Evolutionary conservation across 306 rosid genomes (phyloP), one percentile per base, ranked within the genome.

Genomic region (Oemleria cerasiformis): DNA sequence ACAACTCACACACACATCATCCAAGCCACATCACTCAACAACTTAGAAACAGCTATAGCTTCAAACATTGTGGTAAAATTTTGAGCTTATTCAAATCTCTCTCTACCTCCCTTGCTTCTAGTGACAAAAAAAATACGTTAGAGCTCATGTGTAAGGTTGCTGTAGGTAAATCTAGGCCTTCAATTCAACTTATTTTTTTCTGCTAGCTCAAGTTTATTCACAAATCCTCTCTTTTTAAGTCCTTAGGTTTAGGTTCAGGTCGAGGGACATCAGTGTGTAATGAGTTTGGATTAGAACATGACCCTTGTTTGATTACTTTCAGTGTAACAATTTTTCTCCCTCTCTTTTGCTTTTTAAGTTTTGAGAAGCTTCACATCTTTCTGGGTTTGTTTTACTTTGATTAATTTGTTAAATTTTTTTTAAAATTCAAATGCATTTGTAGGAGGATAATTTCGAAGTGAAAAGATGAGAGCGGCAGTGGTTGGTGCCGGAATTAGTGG

Each of bases 401-500:
- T 7, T 42, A 4, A 6, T 39, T 38, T 45, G 45, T 65, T 23
- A 20, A 44, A n/a, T 16, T 20, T 21, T 65, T 49, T 42, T 4
- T n/a, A 12, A 58, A 5, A 41, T 36, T 38, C n/a, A 43, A 64
- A 65, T 64, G 69, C 19, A 12, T n/a, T n/a, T n/a, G n/a, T n/a
- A n/a, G n/a, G n/a, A n/a, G n/a, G n/a, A n/a, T n/a, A n/a, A n/a
- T 13, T 50, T 16, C 16, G 20, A 15, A 66, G 21, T 7, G 62
- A 48, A 68, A 65, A 75, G 62, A 90, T 84, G 96, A 92, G 85
- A 73, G 84, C 86, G 73, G 96, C 88, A 14, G 96, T 92, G 77
- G 42, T 89, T 19, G 98, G 96, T 5, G 86, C 51, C 50, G 98
- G 98, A 3, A 82, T 92, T 9, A 88, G 96, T 70, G 98, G 98